Evolutionary conservation across 768 basidiomycete species (phyloP), one percentile per base, ranked within the genome.

Genomic region (Xerocomus potaroensis): DNA sequence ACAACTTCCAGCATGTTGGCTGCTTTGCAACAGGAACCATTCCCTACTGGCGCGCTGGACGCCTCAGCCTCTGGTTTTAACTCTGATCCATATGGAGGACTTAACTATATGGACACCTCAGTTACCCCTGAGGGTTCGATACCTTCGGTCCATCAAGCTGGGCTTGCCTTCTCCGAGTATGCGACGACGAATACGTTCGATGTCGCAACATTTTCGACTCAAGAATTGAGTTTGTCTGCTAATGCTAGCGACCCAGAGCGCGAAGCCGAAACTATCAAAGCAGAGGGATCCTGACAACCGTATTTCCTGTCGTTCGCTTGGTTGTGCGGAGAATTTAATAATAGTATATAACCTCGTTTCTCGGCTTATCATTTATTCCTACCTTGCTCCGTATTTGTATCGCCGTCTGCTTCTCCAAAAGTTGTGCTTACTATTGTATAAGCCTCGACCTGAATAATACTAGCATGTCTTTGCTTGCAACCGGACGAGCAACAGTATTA

Each of bases 1-100:
- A 91, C 89, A 6, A 90, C 88, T 22, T 89, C 88, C 47, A 91
- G 86, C 67, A 91, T 92, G 90, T 78, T 91, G 54, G 90, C 90
- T 30, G 88, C 88, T 9, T 73, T 92, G 55, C 88, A 90, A 62
- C 80, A 82, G 39, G 87, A 89, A 47, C 62, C 83, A 19, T 90
- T 86, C 69, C 75, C 80, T 18, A 54, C 77, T 26, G 77, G 79
- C 47, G 72, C 84, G 44, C 72, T 89, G 57, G 88, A 90, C 64
- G 75, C 83, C 14, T 66, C 78, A 46, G 65, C 78, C 36, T 73
- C 78, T 6, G 72, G 73, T 24, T 90, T 87, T 65, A 79, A 75
- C 63, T 61, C 83, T 19, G 85, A 87, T 61, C 75, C 79, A 18
- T 90, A 87, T 62, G 77, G 77, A 44, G 72, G 83, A 29, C 70